Base-by-base conservation (phyloP, 345 rosid species). In the Reutealis trisperma region DNA sequence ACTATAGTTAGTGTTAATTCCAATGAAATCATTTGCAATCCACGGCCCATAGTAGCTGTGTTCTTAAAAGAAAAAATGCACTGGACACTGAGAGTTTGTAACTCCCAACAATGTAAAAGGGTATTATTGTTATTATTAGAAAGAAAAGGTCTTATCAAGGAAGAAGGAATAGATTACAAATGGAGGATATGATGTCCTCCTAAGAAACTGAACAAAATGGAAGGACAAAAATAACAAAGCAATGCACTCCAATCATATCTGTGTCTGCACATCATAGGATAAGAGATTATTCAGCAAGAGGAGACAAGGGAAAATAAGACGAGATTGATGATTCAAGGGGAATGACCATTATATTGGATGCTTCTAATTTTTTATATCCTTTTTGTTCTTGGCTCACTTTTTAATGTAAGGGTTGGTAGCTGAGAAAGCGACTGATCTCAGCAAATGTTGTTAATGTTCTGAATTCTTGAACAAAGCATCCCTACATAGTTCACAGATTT, bases 381-480 rank as follows among this genome's bases (percentile, higher is more conserved):
- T 41, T 21, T 65, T 57, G 22, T 21, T 19, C 6, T 45, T 30
- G 2, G 6, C 37, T 45, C 37, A 64, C 66, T 61, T 34, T 41
- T 32, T 54, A 3, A 16, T 63, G 18, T 41, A 47, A 45, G 15
- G 8, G 5, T 24, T 45, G 21, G 24, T 47, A 55, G 15, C 45
- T 34, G 41, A 67, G 25, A 66, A n/a, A 47, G 51, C n/a, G 34
- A n/a, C 18, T 42, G 34, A 27, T 67, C n/a, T 42, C 6, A 21
- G 27, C 54, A 37, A 10, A 65, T 11, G 24, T 65, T 37, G 49
- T 41, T 65, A 37, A 58, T 19, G n/a, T n/a, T 42, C 16, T n/a
- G 52, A 66, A n/a, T 58, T 58, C 10, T 66, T 21, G 52, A 66
- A 67, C 70, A 52, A 32, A 63, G 52, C 71, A 44, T 44, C 59